Evolutionary conservation across 2,329 filamentous ascomycete species (phyloP).

Genomic region (Fonsecaea erecta): DNA sequence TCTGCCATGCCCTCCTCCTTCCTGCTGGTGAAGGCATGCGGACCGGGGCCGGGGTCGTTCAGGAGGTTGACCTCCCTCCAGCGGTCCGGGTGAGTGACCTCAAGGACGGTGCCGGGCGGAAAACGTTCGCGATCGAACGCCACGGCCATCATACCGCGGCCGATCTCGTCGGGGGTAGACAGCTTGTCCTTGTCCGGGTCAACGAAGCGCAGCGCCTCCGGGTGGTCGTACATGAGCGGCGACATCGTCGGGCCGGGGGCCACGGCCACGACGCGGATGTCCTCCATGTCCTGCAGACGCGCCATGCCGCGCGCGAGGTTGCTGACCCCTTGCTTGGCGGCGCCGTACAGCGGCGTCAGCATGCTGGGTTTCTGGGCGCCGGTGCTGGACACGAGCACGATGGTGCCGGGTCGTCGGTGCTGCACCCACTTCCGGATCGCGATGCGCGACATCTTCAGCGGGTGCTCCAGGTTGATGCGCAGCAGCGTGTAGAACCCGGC

Average conservation of each 20-base stretch:
- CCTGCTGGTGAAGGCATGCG: constrained; percentile 20
- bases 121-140: constrained; percentile 7
- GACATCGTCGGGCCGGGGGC: constrained; percentile 51
- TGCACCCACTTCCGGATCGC: constrained; percentile 43
- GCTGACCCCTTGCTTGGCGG: constrained; percentile 55
- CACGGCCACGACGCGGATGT: constrained; percentile 63
- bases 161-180: constrained; percentile 15
- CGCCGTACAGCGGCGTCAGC: constrained; percentile 52
- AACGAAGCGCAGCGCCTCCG: constrained; percentile 20
- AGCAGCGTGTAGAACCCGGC: constrained; percentile 45
- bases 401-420: constrained; percentile 18
- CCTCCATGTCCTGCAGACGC: constrained; percentile 52
- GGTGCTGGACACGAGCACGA: constrained; percentile 55
- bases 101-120: constrained; percentile 16
- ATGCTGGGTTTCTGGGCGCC: constrained; percentile 49
- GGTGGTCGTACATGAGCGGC: constrained; percentile 24
- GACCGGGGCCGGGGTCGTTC: constrained; percentile 19
- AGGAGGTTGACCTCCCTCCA: constrained; percentile 22
- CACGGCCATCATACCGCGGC: constrained; percentile 20
- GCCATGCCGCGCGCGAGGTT: constrained; percentile 57
- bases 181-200: constrained; percentile 21
- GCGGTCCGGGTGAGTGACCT: constrained; percentile 23
- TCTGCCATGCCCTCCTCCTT: constrained; percentile 23
- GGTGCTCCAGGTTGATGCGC: constrained; percentile 58
- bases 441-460: constrained; percentile 56